These are phyloP conservation scores for Hibiscus trionum DNA, from an alignment of 345 rosid species.

Conservation along the genomic window DNA sequence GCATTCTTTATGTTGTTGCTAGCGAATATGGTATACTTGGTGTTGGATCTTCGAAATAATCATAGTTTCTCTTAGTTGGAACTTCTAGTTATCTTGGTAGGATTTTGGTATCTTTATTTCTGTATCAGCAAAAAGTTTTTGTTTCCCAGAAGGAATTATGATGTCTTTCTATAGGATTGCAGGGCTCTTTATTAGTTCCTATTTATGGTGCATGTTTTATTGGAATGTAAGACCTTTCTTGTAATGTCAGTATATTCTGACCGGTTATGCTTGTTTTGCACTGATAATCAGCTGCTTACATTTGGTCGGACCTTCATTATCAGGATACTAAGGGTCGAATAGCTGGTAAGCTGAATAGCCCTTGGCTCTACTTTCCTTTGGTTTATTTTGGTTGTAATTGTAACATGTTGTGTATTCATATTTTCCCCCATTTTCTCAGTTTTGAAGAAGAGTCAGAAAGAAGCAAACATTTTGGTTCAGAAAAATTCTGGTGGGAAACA, in stretches of 20 bases:
- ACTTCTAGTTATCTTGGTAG: no score
- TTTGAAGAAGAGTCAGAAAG: slow-evolving; percentile 74
- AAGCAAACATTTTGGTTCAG: slow-evolving; percentile 51
- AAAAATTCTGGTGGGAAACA: slow-evolving; percentile 39
- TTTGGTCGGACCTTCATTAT: slow-evolving; percentile 88
- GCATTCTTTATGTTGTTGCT: no score
- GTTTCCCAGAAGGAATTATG: background rate
- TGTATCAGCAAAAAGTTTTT: background rate
- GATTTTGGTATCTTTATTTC: no score
- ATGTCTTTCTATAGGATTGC: background rate
- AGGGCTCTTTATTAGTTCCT: background rate
- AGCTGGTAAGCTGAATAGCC: slow-evolving; percentile 37
- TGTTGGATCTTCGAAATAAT: no score
- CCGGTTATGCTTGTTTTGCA: slow-evolving; percentile 10
- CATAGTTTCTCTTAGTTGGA: no score
- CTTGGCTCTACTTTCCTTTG: background rate
- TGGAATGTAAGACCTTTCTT: background rate
- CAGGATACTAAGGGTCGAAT: slow-evolving; percentile 82
- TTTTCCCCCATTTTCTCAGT: slow-evolving; percentile 27
- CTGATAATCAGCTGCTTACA: slow-evolving; percentile 63
- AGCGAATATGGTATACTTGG: no score
- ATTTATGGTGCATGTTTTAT: background rate
- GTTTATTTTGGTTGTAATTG: background rate
- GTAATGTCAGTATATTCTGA: background rate
- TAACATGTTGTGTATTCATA: background rate